Evolutionary conservation across 1,284 basidiomycete species (phyloP).

Genomic region (Melampsora abietis-canadensis): DNA sequence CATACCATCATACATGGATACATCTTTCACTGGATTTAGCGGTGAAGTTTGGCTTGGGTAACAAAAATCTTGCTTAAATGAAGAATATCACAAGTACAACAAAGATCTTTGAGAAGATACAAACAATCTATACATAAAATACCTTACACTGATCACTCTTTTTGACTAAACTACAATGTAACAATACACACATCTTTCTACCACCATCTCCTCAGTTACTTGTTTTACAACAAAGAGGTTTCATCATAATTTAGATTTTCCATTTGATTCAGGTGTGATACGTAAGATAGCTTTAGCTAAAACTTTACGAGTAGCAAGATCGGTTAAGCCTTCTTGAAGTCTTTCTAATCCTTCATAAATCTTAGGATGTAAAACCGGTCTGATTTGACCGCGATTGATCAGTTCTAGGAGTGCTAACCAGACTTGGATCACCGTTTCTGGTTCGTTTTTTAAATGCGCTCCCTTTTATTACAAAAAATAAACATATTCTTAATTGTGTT

Average conservation of each 20-base stretch:
- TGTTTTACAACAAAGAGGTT: too few species aligned
- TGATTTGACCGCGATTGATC: slow-evolving; percentile 20
- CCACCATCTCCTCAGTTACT: too few species aligned
- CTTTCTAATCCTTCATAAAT: slow-evolving; percentile 62
- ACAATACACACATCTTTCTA: too few species aligned
- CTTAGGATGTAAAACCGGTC: slow-evolving; percentile 27
- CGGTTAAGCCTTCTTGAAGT: slow-evolving; percentile 60
- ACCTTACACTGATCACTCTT: too few species aligned
- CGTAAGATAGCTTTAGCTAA: slow-evolving; percentile 86
- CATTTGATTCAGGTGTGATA: slow-evolving; percentile 55
- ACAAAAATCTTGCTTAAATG: too few species aligned
- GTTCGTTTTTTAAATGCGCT: slow-evolving; percentile 63
- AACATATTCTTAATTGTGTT: neutral
- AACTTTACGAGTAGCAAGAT: slow-evolving; percentile 69
- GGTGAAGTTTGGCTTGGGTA: too few species aligned
- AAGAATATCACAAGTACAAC: too few species aligned
- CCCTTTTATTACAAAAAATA: slow-evolving; percentile 46
- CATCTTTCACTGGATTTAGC: too few species aligned
- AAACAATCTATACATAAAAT: too few species aligned
- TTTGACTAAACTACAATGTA: too few species aligned
- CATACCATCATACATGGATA: too few species aligned
- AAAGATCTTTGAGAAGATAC: too few species aligned
- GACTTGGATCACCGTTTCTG: slow-evolving; percentile 64
- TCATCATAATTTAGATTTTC: slow-evolving; percentile 22
- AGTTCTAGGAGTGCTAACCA: slow-evolving; percentile 73